phyloP scores from a whole-genome alignment of 2,329 filamentous ascomycete genomes.

The Verticillium nubilum region DNA sequence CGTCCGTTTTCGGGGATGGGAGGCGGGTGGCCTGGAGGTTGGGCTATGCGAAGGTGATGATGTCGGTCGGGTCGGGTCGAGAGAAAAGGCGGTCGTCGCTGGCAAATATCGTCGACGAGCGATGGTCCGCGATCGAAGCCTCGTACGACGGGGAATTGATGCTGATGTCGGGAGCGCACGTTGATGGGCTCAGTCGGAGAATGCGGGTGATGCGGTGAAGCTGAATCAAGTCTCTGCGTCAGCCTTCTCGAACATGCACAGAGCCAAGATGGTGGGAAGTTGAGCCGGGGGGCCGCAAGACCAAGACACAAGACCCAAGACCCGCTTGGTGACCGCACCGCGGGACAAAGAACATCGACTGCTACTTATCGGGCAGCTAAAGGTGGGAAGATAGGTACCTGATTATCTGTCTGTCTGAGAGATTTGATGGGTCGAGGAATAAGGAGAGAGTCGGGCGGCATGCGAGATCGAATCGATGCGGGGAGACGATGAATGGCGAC shows the following conservation, averaged over 20 bases:
- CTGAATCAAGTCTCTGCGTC: slow-evolving; percentile 2
- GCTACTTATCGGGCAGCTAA: not conserved
- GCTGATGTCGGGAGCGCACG: not conserved
- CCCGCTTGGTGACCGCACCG: not conserved
- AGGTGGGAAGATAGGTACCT: not conserved
- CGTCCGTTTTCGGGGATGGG: slow-evolving; percentile 38
- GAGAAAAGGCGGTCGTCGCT: not conserved
- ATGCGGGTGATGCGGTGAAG: not conserved
- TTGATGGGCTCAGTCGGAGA: not conserved
- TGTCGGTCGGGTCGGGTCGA: not conserved
- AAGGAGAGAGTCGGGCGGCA: not conserved
- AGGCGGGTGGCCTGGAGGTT: not conserved
- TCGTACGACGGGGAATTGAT: not conserved
- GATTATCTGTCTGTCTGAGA: not conserved
- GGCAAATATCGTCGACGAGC: not conserved
- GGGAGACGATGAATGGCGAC: slow-evolving; percentile 3
- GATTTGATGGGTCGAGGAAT: not conserved
- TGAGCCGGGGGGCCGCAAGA: not conserved
- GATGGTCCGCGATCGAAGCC: not conserved
- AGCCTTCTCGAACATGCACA: slow-evolving; percentile 1
- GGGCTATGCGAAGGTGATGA: not conserved
- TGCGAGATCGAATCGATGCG: slow-evolving; percentile 4
- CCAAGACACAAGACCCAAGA: not conserved
- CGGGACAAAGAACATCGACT: not conserved
- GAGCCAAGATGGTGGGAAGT: not conserved